These are phyloP conservation scores for Serendipita sp. DNA, from an alignment of 768 basidiomycete species.

Conservation along the genomic window DNA sequence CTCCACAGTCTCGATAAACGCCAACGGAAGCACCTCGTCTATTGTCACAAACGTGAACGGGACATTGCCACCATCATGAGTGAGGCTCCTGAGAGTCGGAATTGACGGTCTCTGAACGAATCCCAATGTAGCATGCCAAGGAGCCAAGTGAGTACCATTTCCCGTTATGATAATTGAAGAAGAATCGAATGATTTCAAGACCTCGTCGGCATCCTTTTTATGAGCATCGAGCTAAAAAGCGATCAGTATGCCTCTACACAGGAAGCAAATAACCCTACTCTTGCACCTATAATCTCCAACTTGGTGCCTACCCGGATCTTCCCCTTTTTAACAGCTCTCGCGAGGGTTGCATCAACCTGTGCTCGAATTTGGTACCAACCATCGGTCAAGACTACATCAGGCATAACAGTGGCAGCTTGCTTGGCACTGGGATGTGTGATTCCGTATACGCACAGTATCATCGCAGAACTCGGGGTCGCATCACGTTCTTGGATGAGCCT, in stretches of 20 bases:
- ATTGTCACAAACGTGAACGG: conserved; percentile 32
- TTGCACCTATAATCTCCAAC: conserved; percentile 62
- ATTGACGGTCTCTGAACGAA: conserved; percentile 51
- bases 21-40: conserved; percentile 50
- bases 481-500: conserved; percentile 74
- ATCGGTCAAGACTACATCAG: conserved; percentile 82
- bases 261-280: conserved; percentile 31
- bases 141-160: conserved; percentile 72
- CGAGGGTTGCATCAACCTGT: conserved; percentile 54
- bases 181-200: conserved; percentile 62
- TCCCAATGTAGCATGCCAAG: conserved; percentile 82
- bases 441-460: conserved; percentile 71
- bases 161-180: conserved; percentile 53
- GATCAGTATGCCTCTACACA: not conserved
- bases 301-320: conserved; percentile 66
- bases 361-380: conserved; percentile 90
- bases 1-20: conserved; percentile 55
- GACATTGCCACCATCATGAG: conserved; percentile 65
- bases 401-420: conserved; percentile 25
- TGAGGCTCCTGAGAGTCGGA: conserved; percentile 62
- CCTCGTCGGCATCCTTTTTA: conserved; percentile 62
- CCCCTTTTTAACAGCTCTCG: conserved; percentile 49
- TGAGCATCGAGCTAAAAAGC: conserved; percentile 43
- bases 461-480: conserved; percentile 56
- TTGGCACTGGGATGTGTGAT: conserved; percentile 38